phyloP scores from a whole-genome alignment of 352 stramenopile species.

The Globisporangium heterothallicum region DNA sequence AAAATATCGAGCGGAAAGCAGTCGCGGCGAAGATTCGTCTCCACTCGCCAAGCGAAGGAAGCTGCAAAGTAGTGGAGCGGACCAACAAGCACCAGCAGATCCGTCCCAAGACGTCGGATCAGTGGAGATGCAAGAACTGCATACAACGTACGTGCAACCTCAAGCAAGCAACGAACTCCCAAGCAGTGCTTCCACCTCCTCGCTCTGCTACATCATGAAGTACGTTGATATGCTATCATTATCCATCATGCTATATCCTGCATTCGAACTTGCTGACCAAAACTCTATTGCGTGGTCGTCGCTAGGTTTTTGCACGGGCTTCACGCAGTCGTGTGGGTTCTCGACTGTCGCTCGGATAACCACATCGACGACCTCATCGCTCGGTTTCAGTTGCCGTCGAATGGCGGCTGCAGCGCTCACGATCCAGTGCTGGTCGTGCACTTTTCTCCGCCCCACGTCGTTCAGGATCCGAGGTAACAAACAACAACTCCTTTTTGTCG shows the following conservation, averaged over 20 bases:
- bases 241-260: background rate
- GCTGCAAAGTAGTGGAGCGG: conserved; percentile 16
- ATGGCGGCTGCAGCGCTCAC: conserved; percentile 24
- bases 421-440: conserved; percentile 47
- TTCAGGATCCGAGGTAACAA: conserved; percentile 22
- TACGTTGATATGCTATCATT: conserved; percentile 4
- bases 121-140: background rate
- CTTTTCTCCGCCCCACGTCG: conserved; percentile 32
- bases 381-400: conserved; percentile 14
- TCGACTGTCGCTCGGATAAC: conserved; percentile 32
- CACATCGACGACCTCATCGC: conserved; percentile 25
- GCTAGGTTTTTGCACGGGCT: conserved; percentile 20
- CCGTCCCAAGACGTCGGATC: background rate
- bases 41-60: conserved; percentile 16
- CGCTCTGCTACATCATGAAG: conserved; percentile 34
- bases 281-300: background rate
- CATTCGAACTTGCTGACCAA: background rate
- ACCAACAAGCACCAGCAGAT: conserved; percentile 9
- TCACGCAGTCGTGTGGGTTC: conserved; percentile 47
- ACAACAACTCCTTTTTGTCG: too few species aligned
- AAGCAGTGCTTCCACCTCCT: conserved; percentile 1
- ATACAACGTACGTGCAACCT: conserved; percentile 2
- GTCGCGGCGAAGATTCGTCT: background rate
- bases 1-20: conserved; percentile 34
- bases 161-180: background rate